These are phyloP conservation scores for Pigoraptor vietnamica DNA, from an alignment of 78 protist genomes.

Conservation along the genomic window DNA sequence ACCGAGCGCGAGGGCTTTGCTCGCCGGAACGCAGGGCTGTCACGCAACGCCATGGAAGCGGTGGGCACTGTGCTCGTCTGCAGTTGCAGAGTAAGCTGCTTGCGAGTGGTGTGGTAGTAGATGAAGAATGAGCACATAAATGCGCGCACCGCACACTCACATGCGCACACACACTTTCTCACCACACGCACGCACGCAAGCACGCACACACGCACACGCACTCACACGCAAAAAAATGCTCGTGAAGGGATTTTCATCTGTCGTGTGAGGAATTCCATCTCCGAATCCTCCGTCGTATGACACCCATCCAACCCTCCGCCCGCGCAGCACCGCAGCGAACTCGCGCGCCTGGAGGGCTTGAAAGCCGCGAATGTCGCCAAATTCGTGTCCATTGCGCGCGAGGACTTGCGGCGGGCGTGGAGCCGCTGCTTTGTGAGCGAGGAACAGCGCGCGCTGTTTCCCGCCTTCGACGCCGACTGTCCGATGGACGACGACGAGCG, in stretches of 20 bases:
- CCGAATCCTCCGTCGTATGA: too few species aligned
- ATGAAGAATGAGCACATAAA: too few species aligned
- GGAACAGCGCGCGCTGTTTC: neutral
- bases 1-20: neutral
- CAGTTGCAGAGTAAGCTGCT: too few species aligned
- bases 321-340: neutral
- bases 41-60: neutral
- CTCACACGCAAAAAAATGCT: too few species aligned
- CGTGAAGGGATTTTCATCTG: too few species aligned
- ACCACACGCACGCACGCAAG: too few species aligned
- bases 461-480: neutral
- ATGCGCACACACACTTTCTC: too few species aligned
- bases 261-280: too few species aligned
- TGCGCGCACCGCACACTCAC: too few species aligned
- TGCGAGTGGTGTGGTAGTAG: too few species aligned
- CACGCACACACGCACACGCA: too few species aligned
- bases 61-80: neutral
- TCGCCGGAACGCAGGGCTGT: neutral
- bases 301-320: too few species aligned
- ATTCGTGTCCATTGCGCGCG: neutral
- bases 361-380: neutral
- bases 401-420: neutral
- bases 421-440: neutral
- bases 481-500: neutral
- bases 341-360: neutral